Evolutionary conservation across 1,284 basidiomycete genomes (phyloP), one percentile per base, ranked within the genome.

Genomic region (Violaceomyces palustris): DNA sequence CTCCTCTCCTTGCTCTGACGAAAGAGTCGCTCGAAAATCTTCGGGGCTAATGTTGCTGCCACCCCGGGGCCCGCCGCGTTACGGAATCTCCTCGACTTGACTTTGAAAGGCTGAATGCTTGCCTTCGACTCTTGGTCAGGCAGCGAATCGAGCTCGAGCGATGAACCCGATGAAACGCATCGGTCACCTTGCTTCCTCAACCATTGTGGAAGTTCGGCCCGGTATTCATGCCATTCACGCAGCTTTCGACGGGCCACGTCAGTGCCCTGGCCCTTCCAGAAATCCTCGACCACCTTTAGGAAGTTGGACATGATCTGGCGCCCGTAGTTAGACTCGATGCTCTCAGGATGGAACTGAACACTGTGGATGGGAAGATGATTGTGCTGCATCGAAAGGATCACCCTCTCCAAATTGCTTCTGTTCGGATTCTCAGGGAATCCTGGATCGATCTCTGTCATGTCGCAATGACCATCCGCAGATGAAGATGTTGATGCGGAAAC

Each of bases 271-370:
- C 19, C 21, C 2, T 14, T 23, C 69, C 69, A 70, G 30, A 44
- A 61, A 3, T 22, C 33, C 2, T 43, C 42, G 4, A 57, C 60
- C 4, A 59, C 43, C 15, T 38, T 34, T 21, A 72, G 44, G 25
- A 72, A 73, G 37, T 72, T 69, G 23, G 27, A 23, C 49, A 73
- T 49, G 23, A 73, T 55, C 7, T 18, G 36, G 17, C 45, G 39
- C 1, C 70, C 70, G 14, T 35, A 43, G 5, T 25, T 27, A 10
- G 61, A 64, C 21, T 68, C 64, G 35, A 73, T 65, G 19, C 65
- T 69, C 39, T 73, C 92, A 1, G 92, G 93, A 72, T 97, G 93
- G 67, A 94, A 97, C 70, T 97, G 92, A 2, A 97, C 90, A 3
- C 88, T 89, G 83, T 86, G 92, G 59, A 92, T 87, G 0, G 91